Conservation (phyloP, 495 filamentous ascomycete genomes). For the Penicillium pulvis region DNA sequence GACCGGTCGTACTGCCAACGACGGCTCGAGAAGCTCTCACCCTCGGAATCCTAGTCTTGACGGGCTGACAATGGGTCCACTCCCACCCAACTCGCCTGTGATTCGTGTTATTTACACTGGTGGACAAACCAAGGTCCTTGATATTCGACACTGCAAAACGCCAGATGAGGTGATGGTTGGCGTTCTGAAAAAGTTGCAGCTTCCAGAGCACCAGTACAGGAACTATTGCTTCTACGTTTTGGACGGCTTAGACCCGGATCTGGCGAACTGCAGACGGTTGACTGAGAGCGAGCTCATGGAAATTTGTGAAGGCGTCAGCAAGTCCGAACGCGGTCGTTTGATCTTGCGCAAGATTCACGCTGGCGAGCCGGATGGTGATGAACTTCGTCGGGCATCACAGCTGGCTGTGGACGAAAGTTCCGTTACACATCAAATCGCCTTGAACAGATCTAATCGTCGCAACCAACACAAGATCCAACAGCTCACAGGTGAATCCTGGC, state of each 20-base stretch:
- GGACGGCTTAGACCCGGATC: constrained; percentile 79
- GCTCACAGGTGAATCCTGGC: constrained; percentile 80
- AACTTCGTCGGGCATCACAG: constrained; percentile 77
- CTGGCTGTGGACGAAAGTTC: constrained; percentile 85
- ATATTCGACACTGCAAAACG: constrained; percentile 84
- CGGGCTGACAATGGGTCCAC: constrained; percentile 74
- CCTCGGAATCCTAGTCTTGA: constrained; percentile 73
- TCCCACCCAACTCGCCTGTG: constrained; percentile 77
- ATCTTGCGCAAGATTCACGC: constrained; percentile 88
- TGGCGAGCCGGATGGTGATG: constrained; percentile 78
- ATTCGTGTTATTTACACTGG: constrained; percentile 91
- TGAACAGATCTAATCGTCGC: constrained; percentile 64
- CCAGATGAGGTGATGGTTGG: constrained; percentile 86
- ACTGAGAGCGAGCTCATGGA: constrained; percentile 83
- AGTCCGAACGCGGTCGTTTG: constrained; percentile 80
- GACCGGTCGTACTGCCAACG: constrained; percentile 49
- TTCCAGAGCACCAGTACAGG: constrained; percentile 73
- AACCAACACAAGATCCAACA: constrained; percentile 79
- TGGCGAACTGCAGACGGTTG: constrained; percentile 73
- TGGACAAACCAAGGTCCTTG: constrained; percentile 87
- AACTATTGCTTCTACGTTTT: constrained; percentile 85
- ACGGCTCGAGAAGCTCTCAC: constrained; percentile 41
- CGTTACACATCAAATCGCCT: constrained; percentile 61
- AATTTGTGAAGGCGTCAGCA: constrained; percentile 62
- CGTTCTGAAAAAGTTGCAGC: constrained; percentile 78